Percentiles rank a stretch among this genome's conserved stretches.
phyloP scores from a whole-genome alignment of 495 filamentous ascomycete genomes.

The Pseudotulostoma volvatum region DNA sequence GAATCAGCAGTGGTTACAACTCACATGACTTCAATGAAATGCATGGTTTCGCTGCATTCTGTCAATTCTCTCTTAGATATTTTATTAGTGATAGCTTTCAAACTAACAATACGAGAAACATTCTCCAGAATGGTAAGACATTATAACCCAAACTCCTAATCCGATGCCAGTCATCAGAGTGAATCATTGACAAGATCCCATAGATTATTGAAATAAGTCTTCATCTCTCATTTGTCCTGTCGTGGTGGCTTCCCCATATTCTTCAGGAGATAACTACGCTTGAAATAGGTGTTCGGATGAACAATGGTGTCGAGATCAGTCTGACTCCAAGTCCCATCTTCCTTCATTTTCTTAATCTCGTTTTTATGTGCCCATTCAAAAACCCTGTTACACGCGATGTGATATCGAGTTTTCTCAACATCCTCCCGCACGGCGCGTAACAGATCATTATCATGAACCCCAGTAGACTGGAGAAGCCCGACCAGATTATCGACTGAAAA shows the following conservation, averaged over 20 bases:
- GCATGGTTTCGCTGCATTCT: too few relatives aligned
- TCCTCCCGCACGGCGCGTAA: slow-evolving; percentile 75
- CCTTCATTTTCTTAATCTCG: slow-evolving; percentile 83
- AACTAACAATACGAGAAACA: too few relatives aligned
- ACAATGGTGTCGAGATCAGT: slow-evolving; percentile 84
- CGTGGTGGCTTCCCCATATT: slow-evolving; percentile 28
- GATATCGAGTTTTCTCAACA: slow-evolving; percentile 71
- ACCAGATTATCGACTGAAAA: slow-evolving; percentile 76
- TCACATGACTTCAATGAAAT: not conserved
- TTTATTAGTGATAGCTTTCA: too few relatives aligned
- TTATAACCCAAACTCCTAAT: too few relatives aligned
- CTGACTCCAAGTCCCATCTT: slow-evolving; percentile 59
- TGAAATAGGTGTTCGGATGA: slow-evolving; percentile 96
- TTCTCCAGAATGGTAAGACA: too few relatives aligned
- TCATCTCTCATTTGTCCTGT: slow-evolving; percentile 31
- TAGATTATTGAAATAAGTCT: too few relatives aligned
- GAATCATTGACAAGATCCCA: too few relatives aligned
- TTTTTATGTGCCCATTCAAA: slow-evolving; percentile 76
- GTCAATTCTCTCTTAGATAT: too few relatives aligned
- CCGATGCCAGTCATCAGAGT: too few relatives aligned
- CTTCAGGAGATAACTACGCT: slow-evolving; percentile 77
- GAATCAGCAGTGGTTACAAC: slow-evolving; percentile 73
- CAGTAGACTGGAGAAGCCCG: slow-evolving; percentile 51
- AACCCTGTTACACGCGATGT: slow-evolving; percentile 93
- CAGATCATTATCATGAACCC: slow-evolving; percentile 60